Percentiles rank a stretch among this genome's conserved stretches.
Conservation (phyloP, 1,284 basidiomycete species). For the Marasmius fiardii region DNA sequence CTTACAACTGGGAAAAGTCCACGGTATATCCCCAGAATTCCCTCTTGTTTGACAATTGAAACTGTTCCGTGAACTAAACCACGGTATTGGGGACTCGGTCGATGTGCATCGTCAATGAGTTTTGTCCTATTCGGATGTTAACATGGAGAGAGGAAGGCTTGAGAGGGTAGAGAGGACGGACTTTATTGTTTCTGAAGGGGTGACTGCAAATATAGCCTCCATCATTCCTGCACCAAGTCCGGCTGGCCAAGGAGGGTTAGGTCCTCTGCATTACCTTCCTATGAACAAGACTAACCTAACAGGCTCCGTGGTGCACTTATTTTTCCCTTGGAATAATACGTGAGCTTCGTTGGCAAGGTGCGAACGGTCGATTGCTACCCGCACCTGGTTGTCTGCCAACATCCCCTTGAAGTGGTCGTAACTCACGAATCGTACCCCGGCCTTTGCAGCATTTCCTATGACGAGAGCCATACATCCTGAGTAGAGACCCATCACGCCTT, state of each 20-base stretch:
- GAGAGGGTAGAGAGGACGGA: conserved; percentile 34
- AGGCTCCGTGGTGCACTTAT: conserved; percentile 83
- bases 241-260: conserved; percentile 42
- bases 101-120: conserved; percentile 92
- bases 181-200: conserved; percentile 99
- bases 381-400: conserved; percentile 80
- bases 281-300: conserved; percentile 25
- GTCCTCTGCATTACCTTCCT: conserved; percentile 37
- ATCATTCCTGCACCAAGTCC: conserved; percentile 94
- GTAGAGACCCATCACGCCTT: conserved; percentile 79
- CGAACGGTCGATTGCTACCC: conserved; percentile 16
- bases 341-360: background rate
- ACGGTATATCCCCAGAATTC: conserved; percentile 80
- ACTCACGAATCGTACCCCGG: conserved; percentile 91
- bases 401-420: conserved; percentile 92
- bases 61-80: conserved; percentile 88
- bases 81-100: conserved; percentile 78
- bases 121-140: conserved; percentile 73
- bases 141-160: background rate
- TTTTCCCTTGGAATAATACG: conserved; percentile 64
- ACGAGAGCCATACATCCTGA: conserved; percentile 86
- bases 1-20: conserved; percentile 92
- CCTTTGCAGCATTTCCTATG: conserved; percentile 88
- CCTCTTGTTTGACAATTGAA: conserved; percentile 84
- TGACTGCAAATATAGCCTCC: conserved; percentile 94